A percentile compares a stretch with the other conserved stretches of the same genome.
Evolutionary conservation across 2,329 filamentous ascomycete species (phyloP).

Genomic region (Cladosporium sp.): DNA sequence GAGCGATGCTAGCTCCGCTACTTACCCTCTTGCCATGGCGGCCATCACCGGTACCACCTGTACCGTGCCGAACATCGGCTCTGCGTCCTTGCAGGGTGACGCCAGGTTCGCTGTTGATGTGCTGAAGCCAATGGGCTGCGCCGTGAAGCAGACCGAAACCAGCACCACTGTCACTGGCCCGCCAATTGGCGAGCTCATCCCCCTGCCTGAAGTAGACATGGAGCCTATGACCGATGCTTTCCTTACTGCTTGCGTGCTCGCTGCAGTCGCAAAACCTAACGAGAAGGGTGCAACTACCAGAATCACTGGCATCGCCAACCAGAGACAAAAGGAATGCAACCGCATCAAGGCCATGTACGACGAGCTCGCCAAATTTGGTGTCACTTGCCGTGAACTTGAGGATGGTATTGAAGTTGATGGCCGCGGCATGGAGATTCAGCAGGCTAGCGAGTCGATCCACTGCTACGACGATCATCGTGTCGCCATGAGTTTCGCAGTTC

Average conservation of each 20-base stretch:
- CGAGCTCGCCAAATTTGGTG: conserved; percentile 89
- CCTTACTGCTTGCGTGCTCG: conserved; percentile 88
- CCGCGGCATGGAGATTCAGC: conserved; percentile 52
- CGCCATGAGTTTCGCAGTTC: conserved; percentile 96
- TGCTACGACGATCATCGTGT: conserved; percentile 98
- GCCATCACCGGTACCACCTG: conserved; percentile 95
- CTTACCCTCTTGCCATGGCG: conserved; percentile 89
- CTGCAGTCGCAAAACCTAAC: conserved; percentile 78
- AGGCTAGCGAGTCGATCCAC: conserved; percentile 69
- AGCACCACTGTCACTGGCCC: conserved; percentile 95
- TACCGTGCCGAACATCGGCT: conserved; percentile 94
- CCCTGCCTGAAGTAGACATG: conserved; percentile 87
- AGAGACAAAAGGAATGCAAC: conserved; percentile 97
- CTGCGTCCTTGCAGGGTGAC: conserved; percentile 87
- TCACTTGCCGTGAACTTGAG: conserved; percentile 81
- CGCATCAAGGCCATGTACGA: conserved; percentile 94
- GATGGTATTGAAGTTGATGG: conserved; percentile 84
- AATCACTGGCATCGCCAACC: conserved; percentile 94
- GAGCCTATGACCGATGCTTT: conserved; percentile 99
- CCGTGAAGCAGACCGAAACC: conserved; percentile 76
- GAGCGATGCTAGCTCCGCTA: conserved; percentile 96
- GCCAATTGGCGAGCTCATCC: conserved; percentile 68
- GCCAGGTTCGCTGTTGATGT: conserved; percentile 91
- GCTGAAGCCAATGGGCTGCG: conserved; percentile 88
- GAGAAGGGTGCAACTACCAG: conserved; percentile 64